Evolutionary conservation across 1,284 basidiomycete species (phyloP).

Genomic region (Ceratobasidium sp.): DNA sequence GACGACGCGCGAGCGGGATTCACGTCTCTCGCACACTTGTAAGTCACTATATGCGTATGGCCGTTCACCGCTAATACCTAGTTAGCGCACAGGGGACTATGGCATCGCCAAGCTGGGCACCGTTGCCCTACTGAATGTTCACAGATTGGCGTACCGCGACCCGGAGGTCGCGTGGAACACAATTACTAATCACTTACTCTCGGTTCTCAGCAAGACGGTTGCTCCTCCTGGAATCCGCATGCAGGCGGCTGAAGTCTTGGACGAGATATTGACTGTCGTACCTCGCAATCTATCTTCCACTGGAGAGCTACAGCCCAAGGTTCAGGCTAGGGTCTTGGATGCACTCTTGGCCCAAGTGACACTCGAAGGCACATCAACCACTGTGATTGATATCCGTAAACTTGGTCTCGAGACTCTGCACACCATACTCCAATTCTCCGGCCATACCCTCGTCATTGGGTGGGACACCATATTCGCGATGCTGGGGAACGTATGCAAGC

Average conservation of each 20-base stretch:
- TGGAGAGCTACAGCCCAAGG: constrained; percentile 67
- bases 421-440: constrained; percentile 87
- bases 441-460: constrained; percentile 87
- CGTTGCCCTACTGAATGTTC: constrained; percentile 81
- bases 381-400: constrained; percentile 75
- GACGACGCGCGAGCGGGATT: constrained; percentile 83
- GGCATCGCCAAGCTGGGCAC: constrained; percentile 84
- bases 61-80: not conserved
- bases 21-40: constrained; percentile 78
- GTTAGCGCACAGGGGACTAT: constrained; percentile 79
- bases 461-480: constrained; percentile 95
- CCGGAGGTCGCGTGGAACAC: constrained; percentile 86
- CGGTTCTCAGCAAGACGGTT: constrained; percentile 67
- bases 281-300: constrained; percentile 67
- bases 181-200: constrained; percentile 78
- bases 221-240: constrained; percentile 82
- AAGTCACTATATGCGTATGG: constrained; percentile 46
- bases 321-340: constrained; percentile 82
- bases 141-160: constrained; percentile 79
- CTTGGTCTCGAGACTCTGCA: constrained; percentile 90
- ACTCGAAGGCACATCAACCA: constrained; percentile 61
- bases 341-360: constrained; percentile 83
- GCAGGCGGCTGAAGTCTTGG: constrained; percentile 86
- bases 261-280: constrained; percentile 77
- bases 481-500: constrained; percentile 79